A percentile compares a stretch with the other conserved stretches of the same genome.
Evolutionary conservation across 1,139 yeast species (phyloP).

Genomic region (Saccharomycopsis hybrid): DNA sequence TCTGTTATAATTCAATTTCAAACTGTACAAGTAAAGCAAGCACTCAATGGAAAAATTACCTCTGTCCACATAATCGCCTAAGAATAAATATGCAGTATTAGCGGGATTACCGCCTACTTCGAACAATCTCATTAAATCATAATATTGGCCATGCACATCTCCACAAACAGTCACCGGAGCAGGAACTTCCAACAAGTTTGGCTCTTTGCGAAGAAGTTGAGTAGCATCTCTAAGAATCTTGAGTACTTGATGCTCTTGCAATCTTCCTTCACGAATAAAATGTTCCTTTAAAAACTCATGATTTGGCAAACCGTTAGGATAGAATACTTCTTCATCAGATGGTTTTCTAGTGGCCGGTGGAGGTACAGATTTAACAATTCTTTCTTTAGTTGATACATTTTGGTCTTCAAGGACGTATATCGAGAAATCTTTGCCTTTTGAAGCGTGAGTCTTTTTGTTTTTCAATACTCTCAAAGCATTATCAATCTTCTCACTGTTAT

Average conservation of each 20-base stretch:
- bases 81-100: slow-evolving; percentile 67
- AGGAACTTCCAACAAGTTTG: slow-evolving; percentile 72
- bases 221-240: slow-evolving; percentile 67
- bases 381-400: slow-evolving; percentile 55
- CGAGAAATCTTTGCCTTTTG: slow-evolving; percentile 39
- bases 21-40: slow-evolving; percentile 68
- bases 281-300: slow-evolving; percentile 66
- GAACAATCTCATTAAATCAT: slow-evolving; percentile 81
- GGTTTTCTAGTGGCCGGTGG: slow-evolving; percentile 70
- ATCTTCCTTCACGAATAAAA: slow-evolving; percentile 74
- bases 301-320: slow-evolving; percentile 61
- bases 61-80: slow-evolving; percentile 95
- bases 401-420: slow-evolving; percentile 69
- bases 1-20: slow-evolving; percentile 72
- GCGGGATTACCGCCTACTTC: slow-evolving; percentile 93
- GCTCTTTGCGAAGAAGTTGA: slow-evolving; percentile 59
- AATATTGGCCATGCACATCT: slow-evolving; percentile 93
- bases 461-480: slow-evolving; percentile 74
- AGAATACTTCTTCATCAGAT: slow-evolving; percentile 60
- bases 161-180: slow-evolving; percentile 98
- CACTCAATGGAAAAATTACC: slow-evolving; percentile 92
- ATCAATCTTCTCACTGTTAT: slow-evolving; percentile 55
- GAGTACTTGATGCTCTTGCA: slow-evolving; percentile 65
- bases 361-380: slow-evolving; percentile 58
- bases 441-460: slow-evolving; percentile 34